Base-by-base conservation (phyloP, 495 filamentous ascomycete species). In the Chaetomium cochliodes region DNA sequence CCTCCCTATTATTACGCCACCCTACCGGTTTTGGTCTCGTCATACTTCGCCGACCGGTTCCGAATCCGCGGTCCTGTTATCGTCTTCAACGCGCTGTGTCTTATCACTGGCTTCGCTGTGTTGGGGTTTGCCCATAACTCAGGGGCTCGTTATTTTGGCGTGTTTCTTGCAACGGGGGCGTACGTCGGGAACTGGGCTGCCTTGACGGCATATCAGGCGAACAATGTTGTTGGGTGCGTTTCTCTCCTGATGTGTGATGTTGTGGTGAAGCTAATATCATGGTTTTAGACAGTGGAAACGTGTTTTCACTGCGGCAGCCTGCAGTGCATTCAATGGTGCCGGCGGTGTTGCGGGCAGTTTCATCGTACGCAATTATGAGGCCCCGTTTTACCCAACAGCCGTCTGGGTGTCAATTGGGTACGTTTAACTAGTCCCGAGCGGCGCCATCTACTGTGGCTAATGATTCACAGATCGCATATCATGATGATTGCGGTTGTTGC, bases 171-270 rank as follows among this genome's bases (percentile, higher is more conserved):
- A 0, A 92, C 89, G 0, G 90, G 90, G 0, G 89, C 90, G 0
- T 93, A 92, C 67, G 82, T 93, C 5, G 86, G 84, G 4, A 93
- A 93, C 65, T 93, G 90, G 89, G 89, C 89, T 0, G 90, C 89
- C 3, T 75, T 92, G 59, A 90, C 85, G 67, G 85, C 88, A 0
- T 92, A 88, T 66, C 86, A 89, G 68, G 84, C 86, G 3, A 90
- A 87, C 69, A 91, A 91, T 69, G 84, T 91, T 30, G 83, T 82
- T 12, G 86, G 72, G 69, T 73, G 67, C 28, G 64, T 63, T 39
- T 8, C 16, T 9, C 23, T 42, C 3, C n/a, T n/a, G n/a, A 20
- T 25, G 18, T 23, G n/a, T 2, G n/a, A 1, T 23, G 18, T 0
- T 82, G 60, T 60, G 41, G 44, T 59, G 26, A 52, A 42, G 39